Percentiles rank a stretch among this genome's conserved stretches.
These are phyloP conservation scores for Platismatia glauca DNA, from an alignment of 495 filamentous ascomycete species.

Conservation along the genomic window DNA sequence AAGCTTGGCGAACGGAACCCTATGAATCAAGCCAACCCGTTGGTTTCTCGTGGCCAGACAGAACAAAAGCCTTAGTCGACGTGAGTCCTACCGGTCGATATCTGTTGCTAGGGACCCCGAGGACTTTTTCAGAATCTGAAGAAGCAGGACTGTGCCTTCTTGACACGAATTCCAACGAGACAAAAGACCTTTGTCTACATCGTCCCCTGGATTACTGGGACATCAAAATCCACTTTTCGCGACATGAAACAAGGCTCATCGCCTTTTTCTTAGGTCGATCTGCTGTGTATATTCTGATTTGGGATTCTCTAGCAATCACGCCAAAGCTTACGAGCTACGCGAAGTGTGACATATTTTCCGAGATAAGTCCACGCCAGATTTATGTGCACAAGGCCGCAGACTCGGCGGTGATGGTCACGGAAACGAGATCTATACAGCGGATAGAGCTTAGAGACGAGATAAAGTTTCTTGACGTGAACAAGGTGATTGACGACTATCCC, in stretches of 20 bases:
- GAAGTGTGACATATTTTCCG: too few relatives aligned
- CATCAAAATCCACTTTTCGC: background rate
- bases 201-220: background rate
- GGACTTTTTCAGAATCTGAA: background rate
- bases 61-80: background rate
- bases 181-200: background rate
- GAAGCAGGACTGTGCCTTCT: background rate
- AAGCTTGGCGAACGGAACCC: background rate
- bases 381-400: background rate
- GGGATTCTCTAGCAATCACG: background rate
- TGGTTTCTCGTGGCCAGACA: background rate
- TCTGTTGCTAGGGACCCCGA: background rate
- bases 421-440: background rate
- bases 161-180: background rate
- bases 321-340: background rate
- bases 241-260: background rate
- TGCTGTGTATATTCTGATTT: background rate
- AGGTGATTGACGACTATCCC: background rate
- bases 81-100: background rate
- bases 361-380: background rate
- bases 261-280: background rate
- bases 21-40: background rate
- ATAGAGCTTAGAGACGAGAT: background rate
- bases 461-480: background rate
- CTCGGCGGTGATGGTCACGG: background rate